Percentiles rank a stretch among this genome's conserved stretches.
phyloP scores from a whole-genome alignment of 2,329 filamentous ascomycete species.

The Rhynchosporium graminicola region DNA sequence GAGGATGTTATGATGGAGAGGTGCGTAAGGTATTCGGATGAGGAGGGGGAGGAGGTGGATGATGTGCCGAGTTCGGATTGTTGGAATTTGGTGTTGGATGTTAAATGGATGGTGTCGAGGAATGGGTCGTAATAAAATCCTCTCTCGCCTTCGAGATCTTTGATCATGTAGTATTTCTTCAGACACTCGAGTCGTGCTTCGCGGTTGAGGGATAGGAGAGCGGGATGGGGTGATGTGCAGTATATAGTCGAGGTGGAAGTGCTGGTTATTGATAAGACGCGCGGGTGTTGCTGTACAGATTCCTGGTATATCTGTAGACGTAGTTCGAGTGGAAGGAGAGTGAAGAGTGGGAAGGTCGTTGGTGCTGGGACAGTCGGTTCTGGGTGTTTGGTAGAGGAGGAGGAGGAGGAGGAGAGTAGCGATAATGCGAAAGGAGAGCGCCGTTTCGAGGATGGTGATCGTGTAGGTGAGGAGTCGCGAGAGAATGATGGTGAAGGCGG shows the following conservation, averaged over 20 bases:
- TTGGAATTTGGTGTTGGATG: neutral
- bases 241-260: neutral
- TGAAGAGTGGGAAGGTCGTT: conserved; percentile 6
- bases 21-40: conserved; percentile 2
- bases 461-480: neutral
- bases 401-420: neutral
- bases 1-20: conserved; percentile 3
- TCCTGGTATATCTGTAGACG: conserved; percentile 13
- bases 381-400: neutral
- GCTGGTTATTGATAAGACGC: conserved; percentile 5
- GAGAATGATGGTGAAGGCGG: neutral
- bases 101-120: conserved; percentile 7
- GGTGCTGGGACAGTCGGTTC: neutral
- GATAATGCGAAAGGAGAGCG: too few relatives aligned
- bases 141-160: conserved; percentile 5
- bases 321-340: conserved; percentile 10
- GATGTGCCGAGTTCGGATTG: neutral
- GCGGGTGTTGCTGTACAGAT: neutral
- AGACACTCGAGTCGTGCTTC: conserved; percentile 5
- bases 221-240: neutral
- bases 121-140: conserved; percentile 5
- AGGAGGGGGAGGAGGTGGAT: neutral
- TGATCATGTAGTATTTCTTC: conserved; percentile 3
- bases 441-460: neutral
- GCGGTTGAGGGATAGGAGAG: conserved; percentile 8